Base-by-base conservation (phyloP, 106 monocot species). In the Dendrobium catenatum region DNA sequence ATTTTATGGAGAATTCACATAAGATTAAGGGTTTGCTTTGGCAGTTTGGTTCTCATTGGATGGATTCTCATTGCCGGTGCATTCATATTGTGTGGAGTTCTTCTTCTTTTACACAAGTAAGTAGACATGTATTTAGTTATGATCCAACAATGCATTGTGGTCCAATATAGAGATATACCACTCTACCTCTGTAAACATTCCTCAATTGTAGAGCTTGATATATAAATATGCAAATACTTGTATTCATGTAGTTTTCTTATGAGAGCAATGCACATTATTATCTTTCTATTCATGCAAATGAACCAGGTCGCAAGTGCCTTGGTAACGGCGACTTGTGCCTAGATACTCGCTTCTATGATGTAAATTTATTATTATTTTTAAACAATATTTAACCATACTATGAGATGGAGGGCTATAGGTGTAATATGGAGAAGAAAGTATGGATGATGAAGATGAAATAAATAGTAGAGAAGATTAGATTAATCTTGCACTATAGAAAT, bases 41-140 rank as follows among this genome's bases (percentile, higher is more conserved):
- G 87, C 89, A 99, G 99, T 22, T 85, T 95, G 51, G 95, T 93
- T 26, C 4, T 99, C 74, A 26, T 93, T 68, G 99, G 99, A 84
- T 99, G 99, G 99, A 85, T 99, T 79, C 91, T 99, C 46, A 88
- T 99, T n/a, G 73, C 95, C 0, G 90, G 82, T 19, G 95, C 95
- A 31, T 95, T 95, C 80, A 95, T 95, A n/a, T 75, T 90, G 29
- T 87, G 88, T 51, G 95, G 95, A 66, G 81, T 95, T 51, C 93
- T 93, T 75, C 87, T 93, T 73, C 79, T 99, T 66, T 80, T 95
- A 47, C 95, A 99, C 86, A 95, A 95, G 99, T 97, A 90, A 89
- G 96, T 82, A 29, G 29, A 19, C 58, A 3, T 18, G 9, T 58
- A 18, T 20, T 58, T 58, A 17, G 58, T 20, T 19, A 58, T 58